Conservation (phyloP, 352 stramenopile genomes). For the Blastocystis sp. region DNA sequence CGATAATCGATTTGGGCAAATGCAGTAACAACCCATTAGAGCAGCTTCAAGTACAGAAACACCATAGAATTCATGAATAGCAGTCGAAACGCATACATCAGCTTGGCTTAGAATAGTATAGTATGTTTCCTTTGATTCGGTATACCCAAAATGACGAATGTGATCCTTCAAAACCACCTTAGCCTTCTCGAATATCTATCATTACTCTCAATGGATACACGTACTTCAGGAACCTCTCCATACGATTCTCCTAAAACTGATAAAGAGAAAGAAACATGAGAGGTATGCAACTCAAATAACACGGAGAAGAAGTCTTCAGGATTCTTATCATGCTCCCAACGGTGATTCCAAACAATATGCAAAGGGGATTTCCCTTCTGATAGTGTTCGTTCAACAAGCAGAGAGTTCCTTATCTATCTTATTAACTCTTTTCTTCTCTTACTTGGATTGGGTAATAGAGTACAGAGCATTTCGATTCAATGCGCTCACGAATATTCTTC, state of each 20-base stretch:
- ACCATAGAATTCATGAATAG: conserved; percentile 75
- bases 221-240: conserved; percentile 63
- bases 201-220: not conserved
- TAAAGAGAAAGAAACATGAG: conserved; percentile 69
- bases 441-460: conserved; percentile 73
- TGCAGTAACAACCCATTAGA: conserved; percentile 73
- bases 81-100: conserved; percentile 75
- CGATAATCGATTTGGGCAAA: conserved; percentile 74
- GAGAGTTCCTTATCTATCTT: not conserved
- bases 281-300: conserved; percentile 71
- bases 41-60: conserved; percentile 74
- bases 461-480: conserved; percentile 71
- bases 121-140: conserved; percentile 71
- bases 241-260: conserved; percentile 74
- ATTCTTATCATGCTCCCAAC: conserved; percentile 77
- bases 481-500: conserved; percentile 59
- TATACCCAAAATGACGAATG: conserved; percentile 73
- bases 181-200: conserved; percentile 70
- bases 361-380: conserved; percentile 49
- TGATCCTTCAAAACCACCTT: conserved; percentile 69
- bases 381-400: not conserved
- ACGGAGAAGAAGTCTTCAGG: conserved; percentile 73
- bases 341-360: conserved; percentile 74
- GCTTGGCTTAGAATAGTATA: conserved; percentile 70
- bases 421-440: not conserved